Evolutionary conservation across 345 rosid genomes (phyloP).

Genomic region (Populus deltoides): DNA sequence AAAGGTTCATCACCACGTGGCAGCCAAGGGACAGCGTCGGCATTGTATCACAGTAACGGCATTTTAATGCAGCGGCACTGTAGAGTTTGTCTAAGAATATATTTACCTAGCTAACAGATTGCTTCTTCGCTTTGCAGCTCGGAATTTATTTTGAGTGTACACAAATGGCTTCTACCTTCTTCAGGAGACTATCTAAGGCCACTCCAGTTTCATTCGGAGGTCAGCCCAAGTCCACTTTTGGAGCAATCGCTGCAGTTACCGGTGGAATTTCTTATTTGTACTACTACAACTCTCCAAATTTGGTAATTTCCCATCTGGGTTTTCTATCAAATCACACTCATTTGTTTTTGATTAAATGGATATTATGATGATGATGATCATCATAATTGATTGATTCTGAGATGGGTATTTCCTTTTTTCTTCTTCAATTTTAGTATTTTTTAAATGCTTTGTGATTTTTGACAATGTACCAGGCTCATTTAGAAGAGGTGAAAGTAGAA

Average conservation of each 20-base stretch:
- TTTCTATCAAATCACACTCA: conserved; percentile 3
- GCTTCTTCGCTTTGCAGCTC: neutral
- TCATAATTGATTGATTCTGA: too few relatives aligned
- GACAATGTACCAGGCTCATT: conserved; percentile 49
- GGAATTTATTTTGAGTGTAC: too few relatives aligned
- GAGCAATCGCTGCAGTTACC: conserved; percentile 74
- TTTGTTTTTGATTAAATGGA: neutral
- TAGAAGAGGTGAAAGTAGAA: conserved; percentile 61
- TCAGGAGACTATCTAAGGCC: conserved; percentile 55
- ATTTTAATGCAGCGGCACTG: too few relatives aligned
- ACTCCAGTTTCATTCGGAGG: conserved; percentile 41
- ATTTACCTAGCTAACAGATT: too few relatives aligned
- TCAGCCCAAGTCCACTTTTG: conserved; percentile 44
- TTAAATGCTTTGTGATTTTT: conserved; percentile 4
- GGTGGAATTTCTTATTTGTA: conserved; percentile 74
- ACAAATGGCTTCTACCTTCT: conserved; percentile 57
- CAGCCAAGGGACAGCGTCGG: too few relatives aligned
- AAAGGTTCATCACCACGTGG: too few relatives aligned
- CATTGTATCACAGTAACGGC: too few relatives aligned
- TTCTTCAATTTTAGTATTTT: neutral
- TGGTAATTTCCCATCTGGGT: conserved; percentile 42
- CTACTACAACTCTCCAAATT: conserved; percentile 48
- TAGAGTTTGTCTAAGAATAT: too few relatives aligned
- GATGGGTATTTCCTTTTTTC: neutral
- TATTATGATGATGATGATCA: neutral